Evolutionary conservation across 78 protist species (phyloP).

Genomic region (slime mould (Dictyostelium discoideum)): DNA sequence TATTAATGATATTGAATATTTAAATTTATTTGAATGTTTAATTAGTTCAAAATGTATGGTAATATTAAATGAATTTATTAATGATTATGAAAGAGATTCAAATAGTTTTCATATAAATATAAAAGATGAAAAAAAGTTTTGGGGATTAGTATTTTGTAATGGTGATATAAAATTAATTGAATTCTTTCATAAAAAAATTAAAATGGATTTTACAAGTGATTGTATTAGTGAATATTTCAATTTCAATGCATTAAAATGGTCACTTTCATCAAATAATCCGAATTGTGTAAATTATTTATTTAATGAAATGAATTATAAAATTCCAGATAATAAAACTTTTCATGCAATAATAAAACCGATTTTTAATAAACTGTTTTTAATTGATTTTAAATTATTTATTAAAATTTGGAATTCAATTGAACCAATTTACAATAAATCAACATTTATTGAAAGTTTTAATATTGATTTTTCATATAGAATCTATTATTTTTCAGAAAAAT

Average conservation of each 20-base stretch:
- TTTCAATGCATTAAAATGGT: not conserved
- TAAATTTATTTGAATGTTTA: not conserved
- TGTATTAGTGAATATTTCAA: not conserved
- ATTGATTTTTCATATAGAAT: not conserved
- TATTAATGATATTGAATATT: not conserved
- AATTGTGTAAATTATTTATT: not conserved
- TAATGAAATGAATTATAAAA: not conserved
- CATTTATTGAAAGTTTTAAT: not conserved
- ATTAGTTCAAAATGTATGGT: not conserved
- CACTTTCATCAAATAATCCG: not conserved
- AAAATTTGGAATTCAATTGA: not conserved
- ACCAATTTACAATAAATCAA: not conserved
- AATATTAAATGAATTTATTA: not conserved
- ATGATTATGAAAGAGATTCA: not conserved
- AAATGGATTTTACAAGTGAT: not conserved
- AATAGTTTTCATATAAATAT: not conserved
- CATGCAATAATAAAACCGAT: not conserved
- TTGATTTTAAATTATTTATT: not conserved
- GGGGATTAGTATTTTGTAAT: not conserved
- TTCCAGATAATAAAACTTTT: not conserved
- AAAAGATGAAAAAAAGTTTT: not conserved
- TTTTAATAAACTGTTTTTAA: not conserved
- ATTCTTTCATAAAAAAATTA: not conserved
- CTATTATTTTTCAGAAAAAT: not conserved
- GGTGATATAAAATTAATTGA: not conserved